Evolutionary conservation across 495 filamentous ascomycete species (phyloP).

Genomic region (Talaromyces adpressus): DNA sequence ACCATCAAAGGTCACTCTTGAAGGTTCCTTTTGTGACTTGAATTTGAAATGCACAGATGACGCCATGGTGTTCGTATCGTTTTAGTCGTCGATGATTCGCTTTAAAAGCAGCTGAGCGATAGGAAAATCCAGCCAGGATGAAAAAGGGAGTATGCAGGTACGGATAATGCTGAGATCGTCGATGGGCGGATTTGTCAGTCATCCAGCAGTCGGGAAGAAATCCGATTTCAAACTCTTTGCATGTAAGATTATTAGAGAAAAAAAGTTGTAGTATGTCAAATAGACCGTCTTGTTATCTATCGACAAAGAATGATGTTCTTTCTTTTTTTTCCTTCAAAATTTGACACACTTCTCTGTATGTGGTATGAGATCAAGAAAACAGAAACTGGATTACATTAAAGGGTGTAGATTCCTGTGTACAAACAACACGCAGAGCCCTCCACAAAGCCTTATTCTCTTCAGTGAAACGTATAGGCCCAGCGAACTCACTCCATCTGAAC

Average conservation of each 20-base stretch:
- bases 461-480: conserved; percentile 4
- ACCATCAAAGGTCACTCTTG: conserved; percentile 92
- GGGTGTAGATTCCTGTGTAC: conserved; percentile 6
- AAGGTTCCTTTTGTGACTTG: conserved; percentile 96
- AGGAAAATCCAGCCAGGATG: conserved; percentile 21
- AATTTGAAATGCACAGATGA: conserved; percentile 99
- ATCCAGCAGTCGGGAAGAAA: not conserved
- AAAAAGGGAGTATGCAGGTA: not conserved
- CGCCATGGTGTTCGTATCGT: conserved; percentile 59
- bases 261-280: conserved; percentile 6
- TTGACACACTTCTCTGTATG: conserved; percentile 7
- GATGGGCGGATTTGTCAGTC: not conserved
- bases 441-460: not conserved
- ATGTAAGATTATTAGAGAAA: conserved; percentile 5
- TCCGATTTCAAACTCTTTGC: conserved; percentile 1
- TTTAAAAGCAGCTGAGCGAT: not conserved
- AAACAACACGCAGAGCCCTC: conserved; percentile 2
- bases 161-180: not conserved
- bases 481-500: not conserved
- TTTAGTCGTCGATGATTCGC: conserved; percentile 20
- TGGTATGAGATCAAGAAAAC: conserved; percentile 1
- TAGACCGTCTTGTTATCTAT: conserved; percentile 9
- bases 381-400: conserved; percentile 6
- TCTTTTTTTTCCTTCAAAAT: not conserved
- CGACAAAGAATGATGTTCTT: conserved; percentile 8